Evolutionary conservation across 1,139 yeast species (phyloP), one percentile per base, ranked within the genome.

Genomic region (Tardiomyces depauwii): DNA sequence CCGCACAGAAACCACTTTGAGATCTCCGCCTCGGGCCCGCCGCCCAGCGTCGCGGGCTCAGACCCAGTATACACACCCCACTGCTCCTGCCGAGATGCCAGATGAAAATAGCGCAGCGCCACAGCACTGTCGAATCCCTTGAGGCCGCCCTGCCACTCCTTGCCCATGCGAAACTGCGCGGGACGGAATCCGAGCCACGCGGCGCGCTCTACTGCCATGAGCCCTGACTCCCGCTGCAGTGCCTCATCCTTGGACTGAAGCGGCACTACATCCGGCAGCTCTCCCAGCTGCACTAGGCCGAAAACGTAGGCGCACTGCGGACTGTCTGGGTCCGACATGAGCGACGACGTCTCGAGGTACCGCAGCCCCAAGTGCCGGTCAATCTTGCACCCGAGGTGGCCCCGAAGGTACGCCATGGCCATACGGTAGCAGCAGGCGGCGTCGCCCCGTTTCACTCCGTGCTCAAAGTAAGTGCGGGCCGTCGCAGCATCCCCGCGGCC

Each of bases 1-100:
- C 70, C 70, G 40, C 68, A 65, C 38, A 69, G 58, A 47, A 65
- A 55, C 72, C 73, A 67, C 50, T 68, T 67, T 38, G 68, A 62
- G 16, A 69, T 55, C 49, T 65, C 70, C 11, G 65, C 63, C 45
- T 65, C 69, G 1, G 68, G 65, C 10, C 55, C 57, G 14, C 70
- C 70, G 4, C 48, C 49, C 14, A 60, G 52, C 11, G 53, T 45
- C 2, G 55, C 51, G 23, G 47, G 42, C 2, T 40, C 42, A 9
- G 23, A 13, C 10, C 53, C 53, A 21, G 52, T 53, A 45, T 41
- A 57, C 14, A 55, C 48, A 12, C 55, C 45, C 43, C 56, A 63
- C 42, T 60, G 65, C 21, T 62, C 60, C 49, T 65, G 68, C n/a
- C 64, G 57, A 13, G 70, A 58, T 1, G 70, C 70, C 16, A 67